A percentile compares a stretch with the other conserved stretches of the same genome.
phyloP scores from a whole-genome alignment of 2,329 filamentous ascomycete genomes.

The Clarireedia homoeocarpa region DNA sequence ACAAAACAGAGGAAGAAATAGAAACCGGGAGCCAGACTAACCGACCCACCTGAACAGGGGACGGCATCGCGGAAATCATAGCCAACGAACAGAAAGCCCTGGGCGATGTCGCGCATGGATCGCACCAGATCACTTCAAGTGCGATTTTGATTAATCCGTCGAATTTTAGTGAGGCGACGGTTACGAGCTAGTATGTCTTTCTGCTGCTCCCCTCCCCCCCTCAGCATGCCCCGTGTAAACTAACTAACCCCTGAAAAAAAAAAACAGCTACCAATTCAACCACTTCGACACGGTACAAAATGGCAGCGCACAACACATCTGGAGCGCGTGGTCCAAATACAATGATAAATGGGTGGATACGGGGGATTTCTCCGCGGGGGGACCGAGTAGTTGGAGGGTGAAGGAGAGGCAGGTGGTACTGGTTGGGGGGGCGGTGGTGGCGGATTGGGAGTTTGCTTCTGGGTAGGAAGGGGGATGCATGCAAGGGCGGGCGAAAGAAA shows the following conservation, averaged over 20 bases:
- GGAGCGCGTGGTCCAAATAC: background rate
- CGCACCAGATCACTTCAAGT: constrained; percentile 1
- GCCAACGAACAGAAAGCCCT: background rate
- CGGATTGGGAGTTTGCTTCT: background rate
- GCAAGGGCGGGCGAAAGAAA: too few species aligned
- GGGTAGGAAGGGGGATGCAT: background rate
- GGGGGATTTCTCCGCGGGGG: background rate
- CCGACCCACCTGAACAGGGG: background rate
- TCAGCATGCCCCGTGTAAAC: background rate
- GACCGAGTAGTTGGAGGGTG: constrained; percentile 3
- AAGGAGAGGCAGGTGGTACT: background rate
- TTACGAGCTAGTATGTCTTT: constrained; percentile 1
- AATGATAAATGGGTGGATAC: constrained; percentile 4
- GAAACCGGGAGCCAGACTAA: background rate
- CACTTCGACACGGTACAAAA: background rate
- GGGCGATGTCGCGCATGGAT: background rate
- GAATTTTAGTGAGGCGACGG: background rate
- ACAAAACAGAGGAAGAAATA: too few species aligned
- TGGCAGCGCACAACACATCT: background rate
- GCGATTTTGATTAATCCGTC: background rate
- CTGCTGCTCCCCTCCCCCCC: background rate
- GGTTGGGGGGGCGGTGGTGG: background rate
- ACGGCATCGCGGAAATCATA: background rate
- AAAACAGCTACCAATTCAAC: background rate
- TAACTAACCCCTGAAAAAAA: background rate